Evolutionary conservation across 2,329 filamentous ascomycete genomes (phyloP).

Genomic region (Aspergillus unguis): DNA sequence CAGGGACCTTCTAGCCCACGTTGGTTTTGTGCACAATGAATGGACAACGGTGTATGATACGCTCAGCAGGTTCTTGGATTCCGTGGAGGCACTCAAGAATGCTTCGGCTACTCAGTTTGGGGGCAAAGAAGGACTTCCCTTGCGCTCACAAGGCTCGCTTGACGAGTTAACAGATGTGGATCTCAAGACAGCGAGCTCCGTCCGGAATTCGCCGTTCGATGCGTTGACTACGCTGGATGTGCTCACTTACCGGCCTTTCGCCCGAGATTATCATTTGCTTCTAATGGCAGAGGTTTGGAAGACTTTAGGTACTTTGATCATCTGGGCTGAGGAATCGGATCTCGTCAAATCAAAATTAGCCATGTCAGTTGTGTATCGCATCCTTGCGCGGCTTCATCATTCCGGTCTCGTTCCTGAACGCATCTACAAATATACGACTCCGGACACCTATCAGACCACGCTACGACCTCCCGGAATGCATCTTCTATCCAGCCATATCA

Average conservation of each 20-base stretch:
- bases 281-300: constrained; percentile 40
- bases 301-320: constrained; percentile 39
- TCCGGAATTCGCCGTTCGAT: not conserved
- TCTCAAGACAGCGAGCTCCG: not conserved
- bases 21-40: constrained; percentile 39
- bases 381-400: constrained; percentile 46
- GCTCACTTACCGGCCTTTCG: constrained; percentile 26
- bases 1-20: constrained; percentile 38
- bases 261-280: constrained; percentile 20
- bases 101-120: constrained; percentile 18
- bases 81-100: constrained; percentile 26
- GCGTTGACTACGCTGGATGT: constrained; percentile 19
- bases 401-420: constrained; percentile 41
- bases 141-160: constrained; percentile 23
- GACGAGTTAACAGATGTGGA: constrained; percentile 27
- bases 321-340: constrained; percentile 39
- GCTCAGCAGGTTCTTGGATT: constrained; percentile 39
- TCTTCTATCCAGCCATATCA: constrained; percentile 44
- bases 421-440: constrained; percentile 41
- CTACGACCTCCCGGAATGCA: constrained; percentile 45
- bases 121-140: constrained; percentile 30
- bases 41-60: constrained; percentile 42
- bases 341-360: constrained; percentile 34
- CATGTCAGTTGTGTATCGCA: constrained; percentile 45
- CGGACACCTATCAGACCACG: constrained; percentile 26